phyloP scores from a whole-genome alignment of 225 moss, liverwort and hornwort genomes.

The Sphagnum contortum region DNA sequence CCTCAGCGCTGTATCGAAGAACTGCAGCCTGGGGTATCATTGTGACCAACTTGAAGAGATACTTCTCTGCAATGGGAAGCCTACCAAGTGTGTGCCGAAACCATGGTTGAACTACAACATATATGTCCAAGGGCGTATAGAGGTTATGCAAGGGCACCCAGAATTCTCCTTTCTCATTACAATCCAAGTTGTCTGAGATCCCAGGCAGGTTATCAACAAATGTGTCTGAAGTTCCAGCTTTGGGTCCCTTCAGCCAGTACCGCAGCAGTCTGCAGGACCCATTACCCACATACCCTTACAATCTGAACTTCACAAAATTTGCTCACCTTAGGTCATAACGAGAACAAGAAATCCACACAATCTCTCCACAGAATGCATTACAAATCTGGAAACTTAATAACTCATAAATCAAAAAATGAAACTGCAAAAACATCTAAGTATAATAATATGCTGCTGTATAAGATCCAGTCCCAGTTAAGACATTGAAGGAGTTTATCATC shows the following conservation, averaged over 20 bases:
- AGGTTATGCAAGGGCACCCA: conserved; percentile 71
- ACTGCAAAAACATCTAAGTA: no score
- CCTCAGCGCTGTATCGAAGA: conserved; percentile 18
- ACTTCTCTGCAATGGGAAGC: conserved; percentile 35
- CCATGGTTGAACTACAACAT: conserved; percentile 38
- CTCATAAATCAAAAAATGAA: no score
- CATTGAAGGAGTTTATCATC: no score
- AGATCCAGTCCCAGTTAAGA: no score
- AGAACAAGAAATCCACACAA: no score
- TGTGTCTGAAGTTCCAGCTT: conserved; percentile 61
- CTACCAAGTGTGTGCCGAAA: conserved; percentile 45
- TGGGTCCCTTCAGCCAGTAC: conserved; percentile 80
- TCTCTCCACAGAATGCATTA: no score
- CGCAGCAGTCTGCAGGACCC: conserved; percentile 41
- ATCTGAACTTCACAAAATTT: no score
- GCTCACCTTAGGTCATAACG: no score
- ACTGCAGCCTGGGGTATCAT: conserved; percentile 45
- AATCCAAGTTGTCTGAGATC: conserved; percentile 70
- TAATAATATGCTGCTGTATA: no score
- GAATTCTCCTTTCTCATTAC: conserved; percentile 74
- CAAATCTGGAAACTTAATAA: no score
- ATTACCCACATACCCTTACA: no score
- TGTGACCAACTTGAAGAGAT: conserved; percentile 34
- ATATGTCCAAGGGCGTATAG: conserved; percentile 27
- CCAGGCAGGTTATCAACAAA: conserved; percentile 56